Conservation (phyloP, 345 rosid species). For the Eucalyptus cloeziana region DNA sequence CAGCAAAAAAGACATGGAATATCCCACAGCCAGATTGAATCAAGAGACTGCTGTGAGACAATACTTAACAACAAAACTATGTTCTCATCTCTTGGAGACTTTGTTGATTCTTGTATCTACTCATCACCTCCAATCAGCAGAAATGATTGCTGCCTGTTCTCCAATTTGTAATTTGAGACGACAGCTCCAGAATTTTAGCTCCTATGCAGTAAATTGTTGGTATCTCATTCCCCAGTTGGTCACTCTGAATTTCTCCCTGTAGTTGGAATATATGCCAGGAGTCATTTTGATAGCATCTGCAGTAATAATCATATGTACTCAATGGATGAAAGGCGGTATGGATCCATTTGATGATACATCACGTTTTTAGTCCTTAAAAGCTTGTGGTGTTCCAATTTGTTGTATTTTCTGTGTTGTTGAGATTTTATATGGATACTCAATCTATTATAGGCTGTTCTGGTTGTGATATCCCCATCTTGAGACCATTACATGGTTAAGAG, state of each 20-base stretch:
- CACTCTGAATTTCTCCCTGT: neutral
- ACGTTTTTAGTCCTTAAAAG: too few relatives aligned
- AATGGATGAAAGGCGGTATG: too few relatives aligned
- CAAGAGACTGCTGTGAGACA: constrained; percentile 76
- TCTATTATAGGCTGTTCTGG: neutral
- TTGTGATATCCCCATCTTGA: neutral
- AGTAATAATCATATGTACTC: neutral
- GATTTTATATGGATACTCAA: too few relatives aligned
- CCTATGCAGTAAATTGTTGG: neutral
- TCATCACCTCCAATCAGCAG: neutral
- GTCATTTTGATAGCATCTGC: neutral
- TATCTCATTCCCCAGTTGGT: neutral
- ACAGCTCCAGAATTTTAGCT: neutral
- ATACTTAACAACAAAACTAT: constrained; percentile 68
- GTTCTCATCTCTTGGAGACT: neutral
- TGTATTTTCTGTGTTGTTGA: too few relatives aligned
- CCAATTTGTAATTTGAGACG: too few relatives aligned
- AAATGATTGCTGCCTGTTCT: neutral
- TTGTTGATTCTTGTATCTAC: too few relatives aligned
- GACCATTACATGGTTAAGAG: neutral
- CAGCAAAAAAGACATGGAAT: constrained; percentile 81
- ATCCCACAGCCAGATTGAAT: constrained; percentile 68
- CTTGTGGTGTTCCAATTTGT: too few relatives aligned
- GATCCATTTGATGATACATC: too few relatives aligned
- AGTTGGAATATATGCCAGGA: neutral